Percentiles rank a stretch among this genome's conserved stretches.
Conservation (phyloP, 768 basidiomycete genomes). For the Kwoniella dejecticola region DNA sequence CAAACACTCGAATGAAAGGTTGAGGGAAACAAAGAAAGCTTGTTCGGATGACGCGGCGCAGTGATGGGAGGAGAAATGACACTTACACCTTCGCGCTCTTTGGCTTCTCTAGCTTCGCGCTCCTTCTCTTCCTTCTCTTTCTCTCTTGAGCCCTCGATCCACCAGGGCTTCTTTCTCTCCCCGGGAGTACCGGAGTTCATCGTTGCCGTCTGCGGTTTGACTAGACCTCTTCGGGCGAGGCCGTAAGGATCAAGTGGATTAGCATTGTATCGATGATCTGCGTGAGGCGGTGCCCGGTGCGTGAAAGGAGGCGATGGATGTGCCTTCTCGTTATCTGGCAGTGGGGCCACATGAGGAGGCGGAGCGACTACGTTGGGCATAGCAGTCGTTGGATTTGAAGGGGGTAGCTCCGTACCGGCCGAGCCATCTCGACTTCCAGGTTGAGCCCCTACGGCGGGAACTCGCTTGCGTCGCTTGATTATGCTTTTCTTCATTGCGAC, state of each 20-base stretch:
- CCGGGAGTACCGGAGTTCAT: conserved; percentile 7
- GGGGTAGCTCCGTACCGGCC: conserved; percentile 18
- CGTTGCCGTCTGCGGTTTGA: conserved; percentile 10
- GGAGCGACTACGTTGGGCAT: conserved; percentile 17
- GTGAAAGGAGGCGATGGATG: conserved; percentile 18
- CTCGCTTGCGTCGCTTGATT: conserved; percentile 96
- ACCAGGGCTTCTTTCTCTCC: conserved; percentile 37
- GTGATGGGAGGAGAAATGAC: not conserved
- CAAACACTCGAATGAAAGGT: conserved; percentile 8
- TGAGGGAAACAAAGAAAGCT: conserved; percentile 9
- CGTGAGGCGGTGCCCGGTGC: conserved; percentile 18
- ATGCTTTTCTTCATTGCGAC: conserved; percentile 99
- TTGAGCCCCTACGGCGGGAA: conserved; percentile 68
- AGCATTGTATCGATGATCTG: conserved; percentile 6
- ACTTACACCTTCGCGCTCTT: conserved; percentile 47
- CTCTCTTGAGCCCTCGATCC: conserved; percentile 31
- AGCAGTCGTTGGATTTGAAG: conserved; percentile 6
- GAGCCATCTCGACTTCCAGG: conserved; percentile 31
- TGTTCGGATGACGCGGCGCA: not conserved
- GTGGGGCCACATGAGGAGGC: conserved; percentile 19
- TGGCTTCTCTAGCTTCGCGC: conserved; percentile 26
- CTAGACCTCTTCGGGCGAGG: conserved; percentile 1
- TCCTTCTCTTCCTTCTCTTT: conserved; percentile 29
- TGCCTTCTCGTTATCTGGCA: conserved; percentile 12
- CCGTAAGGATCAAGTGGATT: conserved; percentile 11